These are phyloP conservation scores for Panaeolus cyanescens DNA, from an alignment of 768 basidiomycete species.

Conservation along the genomic window DNA sequence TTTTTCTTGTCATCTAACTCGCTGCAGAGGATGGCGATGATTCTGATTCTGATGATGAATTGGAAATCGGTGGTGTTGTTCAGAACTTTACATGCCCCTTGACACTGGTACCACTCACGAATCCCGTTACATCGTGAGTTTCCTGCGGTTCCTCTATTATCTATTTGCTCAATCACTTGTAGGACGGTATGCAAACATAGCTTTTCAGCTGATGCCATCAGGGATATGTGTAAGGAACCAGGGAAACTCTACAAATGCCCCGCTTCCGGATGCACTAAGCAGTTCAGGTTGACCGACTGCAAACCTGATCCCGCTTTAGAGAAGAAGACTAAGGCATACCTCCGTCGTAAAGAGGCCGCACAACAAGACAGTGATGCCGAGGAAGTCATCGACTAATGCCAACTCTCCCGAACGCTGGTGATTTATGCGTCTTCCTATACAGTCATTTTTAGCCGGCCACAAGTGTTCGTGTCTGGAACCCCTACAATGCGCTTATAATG, in stretches of 20 bases:
- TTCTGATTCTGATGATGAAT: conserved; percentile 84
- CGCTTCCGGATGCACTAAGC: conserved; percentile 68
- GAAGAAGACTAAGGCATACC: conserved; percentile 59
- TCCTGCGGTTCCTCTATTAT: conserved; percentile 1
- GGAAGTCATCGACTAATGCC: conserved; percentile 47
- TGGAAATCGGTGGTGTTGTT: conserved; percentile 85
- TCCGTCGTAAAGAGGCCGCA: conserved; percentile 51
- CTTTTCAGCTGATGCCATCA: conserved; percentile 75
- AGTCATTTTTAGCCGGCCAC: too few relatives aligned
- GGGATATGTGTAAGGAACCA: conserved; percentile 52
- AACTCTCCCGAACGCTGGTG: neutral
- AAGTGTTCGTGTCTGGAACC: too few relatives aligned
- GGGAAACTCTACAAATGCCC: conserved; percentile 55
- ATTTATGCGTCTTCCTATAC: neutral
- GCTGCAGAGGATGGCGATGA: conserved; percentile 76
- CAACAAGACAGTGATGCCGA: conserved; percentile 64
- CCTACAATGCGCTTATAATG: neutral
- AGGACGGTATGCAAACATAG: conserved; percentile 79
- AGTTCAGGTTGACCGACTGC: conserved; percentile 52
- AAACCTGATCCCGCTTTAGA: conserved; percentile 57
- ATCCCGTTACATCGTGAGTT: conserved; percentile 85
- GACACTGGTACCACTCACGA: conserved; percentile 60
- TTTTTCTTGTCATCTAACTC: neutral
- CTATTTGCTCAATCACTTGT: conserved; percentile 9
- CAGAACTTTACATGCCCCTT: conserved; percentile 88